Evolutionary conservation across 2,329 filamentous ascomycete species (phyloP).

Genomic region (Penicillium sp.): DNA sequence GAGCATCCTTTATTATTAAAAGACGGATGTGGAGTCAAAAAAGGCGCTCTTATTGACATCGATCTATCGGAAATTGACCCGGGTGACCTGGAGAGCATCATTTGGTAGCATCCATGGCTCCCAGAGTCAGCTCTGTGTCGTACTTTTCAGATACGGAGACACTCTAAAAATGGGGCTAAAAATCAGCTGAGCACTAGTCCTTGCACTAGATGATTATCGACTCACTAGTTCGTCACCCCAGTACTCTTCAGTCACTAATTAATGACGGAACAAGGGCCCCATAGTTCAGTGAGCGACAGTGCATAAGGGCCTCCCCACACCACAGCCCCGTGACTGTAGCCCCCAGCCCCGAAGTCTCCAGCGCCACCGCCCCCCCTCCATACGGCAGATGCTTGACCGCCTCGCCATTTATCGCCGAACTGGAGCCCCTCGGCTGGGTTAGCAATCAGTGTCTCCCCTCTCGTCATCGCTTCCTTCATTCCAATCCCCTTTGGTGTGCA

Average conservation of each 20-base stretch:
- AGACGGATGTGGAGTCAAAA: not conserved
- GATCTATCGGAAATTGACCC: not conserved
- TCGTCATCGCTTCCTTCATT: constrained; percentile 13
- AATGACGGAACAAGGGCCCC: too few relatives aligned
- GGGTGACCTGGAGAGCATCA: not conserved
- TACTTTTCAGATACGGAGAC: not conserved
- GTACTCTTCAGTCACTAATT: too few relatives aligned
- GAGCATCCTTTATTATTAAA: not conserved
- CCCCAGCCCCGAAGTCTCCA: not conserved
- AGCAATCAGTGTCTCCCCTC: constrained; percentile 16
- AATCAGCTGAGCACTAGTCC: not conserved
- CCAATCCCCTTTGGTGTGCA: not conserved
- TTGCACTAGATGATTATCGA: not conserved
- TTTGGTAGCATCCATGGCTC: not conserved
- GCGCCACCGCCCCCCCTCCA: not conserved
- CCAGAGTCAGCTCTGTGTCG: not conserved
- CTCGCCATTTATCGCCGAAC: constrained; percentile 1
- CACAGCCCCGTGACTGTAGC: not conserved
- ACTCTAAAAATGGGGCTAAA: not conserved
- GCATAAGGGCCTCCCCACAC: not conserved
- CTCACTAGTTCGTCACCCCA: not conserved
- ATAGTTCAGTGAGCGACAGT: not conserved
- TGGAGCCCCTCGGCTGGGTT: constrained; percentile 15
- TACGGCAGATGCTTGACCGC: constrained; percentile 7
- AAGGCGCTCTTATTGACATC: not conserved